Base-by-base conservation (phyloP, 2,329 filamentous ascomycete species). In the Exophiala viscosa region DNA sequence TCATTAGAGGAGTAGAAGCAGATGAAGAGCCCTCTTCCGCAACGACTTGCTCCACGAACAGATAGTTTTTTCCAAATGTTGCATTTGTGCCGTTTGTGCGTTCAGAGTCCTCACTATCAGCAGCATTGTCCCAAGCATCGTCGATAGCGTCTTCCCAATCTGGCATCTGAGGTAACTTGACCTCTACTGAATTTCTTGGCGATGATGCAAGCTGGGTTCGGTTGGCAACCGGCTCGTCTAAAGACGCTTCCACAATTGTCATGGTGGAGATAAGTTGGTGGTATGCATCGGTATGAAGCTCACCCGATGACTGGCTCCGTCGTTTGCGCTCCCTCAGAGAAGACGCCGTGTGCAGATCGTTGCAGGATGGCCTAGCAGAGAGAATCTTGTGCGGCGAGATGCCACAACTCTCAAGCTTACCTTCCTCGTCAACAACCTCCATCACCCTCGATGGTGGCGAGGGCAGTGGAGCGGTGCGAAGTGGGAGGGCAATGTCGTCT, bases 61-160 rank as follows among this genome's bases (percentile, higher is more conserved):
- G 31, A 33, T 46, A 50, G 13, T 52, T 59, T 36, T 54, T 47
- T 13, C 40, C 33, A 7, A 35, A 10, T 10, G 32, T 42, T 15
- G 36, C 17, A 28, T 50, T 35, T 18, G 43, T 44, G 17, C 17
- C 34, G 31, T 39, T 28, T n/a, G 20, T 17, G 31, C 40, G 31
- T 10, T 44, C 40, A 18, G 44, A 49, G 4, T 55, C 50, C 11
- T 58, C 46, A n/a, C 52, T 39, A 23, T 61, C 59, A 36, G 54
- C 39, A 5, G 48, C 57, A 40, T 59, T 53, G 38, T 63, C 59
- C 60, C 60, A 63, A 28, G 60, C 58, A 38, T 60, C 58, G 45
- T 63, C 60, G 31, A 63, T 58, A 10, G 60, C 60, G 36, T 60
- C 57, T 35, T 63, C 60, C 60, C 60, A 63, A 49, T 60, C 52